Evolutionary conservation across 2,329 filamentous ascomycete genomes (phyloP).

Genomic region (Aspergillus uvarum): DNA sequence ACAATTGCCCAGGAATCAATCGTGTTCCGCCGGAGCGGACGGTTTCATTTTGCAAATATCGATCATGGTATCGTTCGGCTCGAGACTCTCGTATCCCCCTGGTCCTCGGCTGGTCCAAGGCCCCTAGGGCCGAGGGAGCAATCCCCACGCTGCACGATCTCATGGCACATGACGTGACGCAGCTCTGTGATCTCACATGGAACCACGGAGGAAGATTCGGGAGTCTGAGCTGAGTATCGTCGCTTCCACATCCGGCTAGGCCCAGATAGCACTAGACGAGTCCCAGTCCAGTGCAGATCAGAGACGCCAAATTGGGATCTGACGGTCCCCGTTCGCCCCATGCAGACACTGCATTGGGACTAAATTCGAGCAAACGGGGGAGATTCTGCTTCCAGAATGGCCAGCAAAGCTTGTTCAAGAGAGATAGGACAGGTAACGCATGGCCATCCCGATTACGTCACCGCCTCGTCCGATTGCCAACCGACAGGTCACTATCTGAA

Average conservation of each 20-base stretch:
- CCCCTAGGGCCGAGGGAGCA: not conserved
- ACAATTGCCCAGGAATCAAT: not conserved
- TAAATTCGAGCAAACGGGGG: not conserved
- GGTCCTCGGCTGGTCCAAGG: not conserved
- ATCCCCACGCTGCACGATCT: not conserved
- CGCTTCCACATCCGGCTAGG: not conserved
- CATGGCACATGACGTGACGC: not conserved
- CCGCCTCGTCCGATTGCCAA: not conserved
- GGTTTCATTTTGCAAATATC: not conserved
- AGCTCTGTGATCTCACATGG: not conserved
- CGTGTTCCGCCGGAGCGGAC: not conserved
- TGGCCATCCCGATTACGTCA: conserved; percentile 3
- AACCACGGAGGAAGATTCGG: not conserved
- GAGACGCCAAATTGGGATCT: not conserved
- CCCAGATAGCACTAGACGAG: not conserved
- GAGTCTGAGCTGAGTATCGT: not conserved
- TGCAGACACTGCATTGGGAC: not conserved
- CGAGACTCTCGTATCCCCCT: not conserved
- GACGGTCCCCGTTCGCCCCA: not conserved
- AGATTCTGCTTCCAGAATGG: conserved; percentile 2
- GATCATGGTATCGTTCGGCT: not conserved
- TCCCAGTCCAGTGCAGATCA: not conserved
- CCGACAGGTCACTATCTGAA: not conserved
- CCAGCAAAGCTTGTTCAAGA: not conserved
- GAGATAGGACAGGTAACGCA: not conserved